Percentiles rank a stretch among this genome's conserved stretches.
Conservation (phyloP, 352 stramenopile genomes). For the Hyaloperonospora brassicae region DNA sequence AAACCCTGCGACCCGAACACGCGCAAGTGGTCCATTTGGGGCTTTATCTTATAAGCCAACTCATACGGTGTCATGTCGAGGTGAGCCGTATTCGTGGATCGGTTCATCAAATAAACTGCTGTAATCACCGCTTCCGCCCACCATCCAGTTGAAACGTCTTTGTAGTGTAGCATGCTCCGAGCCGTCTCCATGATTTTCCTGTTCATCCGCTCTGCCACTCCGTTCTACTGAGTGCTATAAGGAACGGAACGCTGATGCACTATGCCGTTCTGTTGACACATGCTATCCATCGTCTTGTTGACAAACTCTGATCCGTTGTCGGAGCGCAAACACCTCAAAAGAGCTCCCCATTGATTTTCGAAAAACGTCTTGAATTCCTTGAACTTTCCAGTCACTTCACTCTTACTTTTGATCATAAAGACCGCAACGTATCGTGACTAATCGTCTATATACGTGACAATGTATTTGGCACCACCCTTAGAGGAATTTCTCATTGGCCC, state of each 20-base stretch:
- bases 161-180: neutral
- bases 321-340: neutral
- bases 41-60: conserved; percentile 15
- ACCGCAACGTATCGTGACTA: neutral
- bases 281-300: conserved; percentile 9
- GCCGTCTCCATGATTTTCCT: neutral
- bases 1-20: conserved; percentile 25
- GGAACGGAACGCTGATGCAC: conserved; percentile 4
- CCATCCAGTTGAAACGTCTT: neutral
- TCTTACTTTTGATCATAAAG: neutral
- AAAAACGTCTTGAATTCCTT: neutral
- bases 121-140: neutral
- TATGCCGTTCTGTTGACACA: neutral
- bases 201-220: conserved; percentile 1
- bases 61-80: conserved; percentile 14
- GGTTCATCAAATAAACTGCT: neutral
- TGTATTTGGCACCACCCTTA: neutral
- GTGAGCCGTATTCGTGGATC: neutral
- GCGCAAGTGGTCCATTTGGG: conserved; percentile 12
- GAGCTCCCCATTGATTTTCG: neutral
- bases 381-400: neutral
- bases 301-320: conserved; percentile 27
- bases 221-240: conserved; percentile 1
- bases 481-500: neutral
- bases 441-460: neutral